These are phyloP conservation scores for Pythium apleroticum DNA, from an alignment of 352 stramenopile genomes.

Conservation along the genomic window DNA sequence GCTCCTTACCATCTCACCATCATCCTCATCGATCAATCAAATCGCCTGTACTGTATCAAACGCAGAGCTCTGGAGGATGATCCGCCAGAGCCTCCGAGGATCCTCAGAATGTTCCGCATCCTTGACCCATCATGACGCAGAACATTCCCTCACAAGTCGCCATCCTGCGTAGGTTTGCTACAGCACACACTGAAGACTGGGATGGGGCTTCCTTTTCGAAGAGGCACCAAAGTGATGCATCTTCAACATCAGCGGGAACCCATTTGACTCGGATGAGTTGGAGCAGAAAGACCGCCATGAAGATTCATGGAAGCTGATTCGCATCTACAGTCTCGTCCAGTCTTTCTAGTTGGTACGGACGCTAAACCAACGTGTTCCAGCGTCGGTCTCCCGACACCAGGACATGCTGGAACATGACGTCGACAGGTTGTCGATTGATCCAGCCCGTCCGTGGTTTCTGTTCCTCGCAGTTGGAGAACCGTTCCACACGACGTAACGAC, in stretches of 20 bases:
- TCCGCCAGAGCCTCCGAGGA: not conserved
- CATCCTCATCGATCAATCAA: too few relatives aligned
- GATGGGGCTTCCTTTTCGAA: slow-evolving; percentile 1
- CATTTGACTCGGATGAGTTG: not conserved
- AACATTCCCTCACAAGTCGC: not conserved
- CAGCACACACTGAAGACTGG: not conserved
- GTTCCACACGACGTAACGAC: not conserved
- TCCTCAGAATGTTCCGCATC: not conserved
- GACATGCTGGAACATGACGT: too few relatives aligned
- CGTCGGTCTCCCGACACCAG: too few relatives aligned
- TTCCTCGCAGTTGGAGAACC: not conserved
- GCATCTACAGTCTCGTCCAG: too few relatives aligned
- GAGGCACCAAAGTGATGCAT: not conserved
- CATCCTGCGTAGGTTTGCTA: not conserved
- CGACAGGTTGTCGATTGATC: not conserved
- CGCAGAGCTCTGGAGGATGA: too few relatives aligned
- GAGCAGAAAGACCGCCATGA: not conserved
- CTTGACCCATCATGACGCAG: not conserved
- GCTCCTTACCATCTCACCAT: too few relatives aligned
- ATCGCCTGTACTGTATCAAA: too few relatives aligned
- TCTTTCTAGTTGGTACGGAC: too few relatives aligned
- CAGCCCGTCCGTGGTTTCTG: not conserved
- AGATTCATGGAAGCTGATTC: too few relatives aligned
- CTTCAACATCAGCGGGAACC: slow-evolving; percentile 5
- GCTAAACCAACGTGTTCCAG: too few relatives aligned